phyloP scores from a whole-genome alignment of 148 eudicot species.

The Vaccinium vitisidaea region DNA sequence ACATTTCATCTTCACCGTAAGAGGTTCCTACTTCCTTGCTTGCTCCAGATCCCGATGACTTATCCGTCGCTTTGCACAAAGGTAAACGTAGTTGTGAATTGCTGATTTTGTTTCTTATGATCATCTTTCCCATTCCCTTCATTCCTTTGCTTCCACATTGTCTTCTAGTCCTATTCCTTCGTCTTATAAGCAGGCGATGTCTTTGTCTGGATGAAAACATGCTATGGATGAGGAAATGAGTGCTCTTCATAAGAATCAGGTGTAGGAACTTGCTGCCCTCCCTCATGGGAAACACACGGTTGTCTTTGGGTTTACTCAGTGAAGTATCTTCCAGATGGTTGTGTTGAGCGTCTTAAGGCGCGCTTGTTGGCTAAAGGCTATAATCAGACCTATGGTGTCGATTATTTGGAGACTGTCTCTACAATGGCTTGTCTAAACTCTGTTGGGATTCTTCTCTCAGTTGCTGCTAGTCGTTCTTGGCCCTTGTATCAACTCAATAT shows the following conservation, averaged over 20 bases:
- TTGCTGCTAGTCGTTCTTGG: neutral
- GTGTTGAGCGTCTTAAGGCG: neutral
- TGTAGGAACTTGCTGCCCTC: neutral
- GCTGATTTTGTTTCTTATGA: neutral
- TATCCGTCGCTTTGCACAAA: neutral
- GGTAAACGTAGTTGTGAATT: neutral
- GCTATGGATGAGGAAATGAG: neutral
- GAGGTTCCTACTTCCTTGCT: neutral
- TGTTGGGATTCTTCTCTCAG: neutral
- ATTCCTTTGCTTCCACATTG: neutral
- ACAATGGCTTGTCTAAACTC: neutral
- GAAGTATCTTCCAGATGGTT: neutral
- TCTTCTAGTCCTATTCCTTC: neutral
- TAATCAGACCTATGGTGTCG: neutral
- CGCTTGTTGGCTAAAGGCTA: neutral
- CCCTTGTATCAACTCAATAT: neutral
- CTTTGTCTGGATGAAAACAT: neutral
- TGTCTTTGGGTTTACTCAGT: neutral
- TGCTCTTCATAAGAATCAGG: neutral
- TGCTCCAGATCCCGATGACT: neutral
- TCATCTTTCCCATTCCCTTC: neutral
- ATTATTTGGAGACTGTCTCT: neutral
- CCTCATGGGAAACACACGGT: neutral
- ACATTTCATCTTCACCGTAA: neutral
- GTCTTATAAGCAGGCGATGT: neutral